Base-by-base conservation (phyloP, 2,329 filamentous ascomycete genomes). In the Fusarium veterinarium region DNA sequence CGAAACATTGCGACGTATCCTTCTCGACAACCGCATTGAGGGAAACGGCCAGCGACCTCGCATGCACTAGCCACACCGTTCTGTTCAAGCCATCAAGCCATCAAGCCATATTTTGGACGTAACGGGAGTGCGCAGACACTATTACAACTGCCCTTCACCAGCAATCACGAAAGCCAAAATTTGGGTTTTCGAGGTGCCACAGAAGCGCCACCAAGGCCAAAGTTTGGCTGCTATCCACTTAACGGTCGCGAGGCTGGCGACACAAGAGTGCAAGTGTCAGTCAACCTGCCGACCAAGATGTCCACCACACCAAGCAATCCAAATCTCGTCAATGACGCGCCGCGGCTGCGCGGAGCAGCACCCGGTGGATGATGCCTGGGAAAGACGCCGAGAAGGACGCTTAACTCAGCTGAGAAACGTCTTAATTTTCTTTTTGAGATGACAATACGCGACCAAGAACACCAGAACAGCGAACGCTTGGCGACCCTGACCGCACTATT, bases 341-440 rank as follows among this genome's bases (percentile, higher is more conserved):
- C 60, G 57, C 63, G 61, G 60, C 60, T 67, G 46, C 56, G 63
- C 63, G 72, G 67, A 66, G 62, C 63, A 65, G 58, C 44, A 70
- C 53, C 72, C 66, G 60, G 67, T 71, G 63, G 67, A 64, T 69
- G 61, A 72, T 72, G 64, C 71, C 56, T 67, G 64, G 74, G 62
- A 62, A 68, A 68, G 65, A 56, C 67, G 69, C 60, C 60, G 62
- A 72, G 48, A 59, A 64, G 19, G 67, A 73, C 75, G 75, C 75
- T 75, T 77, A 66, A 75, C 75, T 76, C 65, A 77, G 75, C 71
- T 72, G 68, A 77, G 75, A 59, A 76, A 69, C 68, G 55, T 65
- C 60, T 52, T 67, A 57, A 23, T 51, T 63, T 73, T 46, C 16
- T 64, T 73, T 51, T 58, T 46, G 45, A 61, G 33, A 38, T 64